Percentiles rank a stretch among this genome's conserved stretches.
These are phyloP conservation scores for Clarireedia hainanense DNA, from an alignment of 2,329 filamentous ascomycete species.

Conservation along the genomic window DNA sequence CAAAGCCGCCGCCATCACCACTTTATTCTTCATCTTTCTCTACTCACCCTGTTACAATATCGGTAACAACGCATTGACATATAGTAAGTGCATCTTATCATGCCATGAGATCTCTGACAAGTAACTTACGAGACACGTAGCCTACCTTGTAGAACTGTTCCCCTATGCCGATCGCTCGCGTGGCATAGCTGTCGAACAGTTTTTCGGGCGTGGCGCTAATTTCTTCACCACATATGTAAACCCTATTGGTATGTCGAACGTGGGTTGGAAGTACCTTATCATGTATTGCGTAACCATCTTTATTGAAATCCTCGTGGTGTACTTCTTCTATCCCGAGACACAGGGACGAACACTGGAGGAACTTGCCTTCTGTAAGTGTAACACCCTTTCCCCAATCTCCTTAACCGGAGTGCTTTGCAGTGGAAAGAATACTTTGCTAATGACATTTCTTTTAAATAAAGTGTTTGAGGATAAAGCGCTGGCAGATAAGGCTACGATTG, in stretches of 20 bases:
- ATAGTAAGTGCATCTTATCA: conserved; percentile 36
- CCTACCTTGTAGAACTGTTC: conserved; percentile 52
- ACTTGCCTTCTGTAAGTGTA: conserved; percentile 34
- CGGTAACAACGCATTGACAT: conserved; percentile 59
- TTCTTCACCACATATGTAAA: conserved; percentile 34
- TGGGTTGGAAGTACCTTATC: conserved; percentile 25
- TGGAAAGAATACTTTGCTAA: too few species aligned
- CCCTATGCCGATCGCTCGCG: conserved; percentile 38
- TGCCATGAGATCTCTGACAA: neutral
- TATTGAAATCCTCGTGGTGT: conserved; percentile 35
- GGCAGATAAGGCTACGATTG: conserved; percentile 29
- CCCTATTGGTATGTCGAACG: conserved; percentile 33
- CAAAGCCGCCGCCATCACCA: conserved; percentile 19
- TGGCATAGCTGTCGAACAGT: conserved; percentile 26
- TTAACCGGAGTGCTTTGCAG: too few species aligned
- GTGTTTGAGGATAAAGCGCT: conserved; percentile 32
- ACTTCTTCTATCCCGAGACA: conserved; percentile 38
- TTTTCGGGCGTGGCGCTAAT: conserved; percentile 31
- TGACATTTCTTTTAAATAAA: neutral
- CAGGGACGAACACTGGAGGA: conserved; percentile 36
- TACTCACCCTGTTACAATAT: conserved; percentile 56
- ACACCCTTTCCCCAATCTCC: too few species aligned
- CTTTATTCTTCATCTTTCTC: conserved; percentile 51
- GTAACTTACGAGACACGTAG: conserved; percentile 17
- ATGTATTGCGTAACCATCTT: conserved; percentile 36